Conservation (phyloP, 2,329 filamentous ascomycete genomes). For the Cladosporium velox region DNA sequence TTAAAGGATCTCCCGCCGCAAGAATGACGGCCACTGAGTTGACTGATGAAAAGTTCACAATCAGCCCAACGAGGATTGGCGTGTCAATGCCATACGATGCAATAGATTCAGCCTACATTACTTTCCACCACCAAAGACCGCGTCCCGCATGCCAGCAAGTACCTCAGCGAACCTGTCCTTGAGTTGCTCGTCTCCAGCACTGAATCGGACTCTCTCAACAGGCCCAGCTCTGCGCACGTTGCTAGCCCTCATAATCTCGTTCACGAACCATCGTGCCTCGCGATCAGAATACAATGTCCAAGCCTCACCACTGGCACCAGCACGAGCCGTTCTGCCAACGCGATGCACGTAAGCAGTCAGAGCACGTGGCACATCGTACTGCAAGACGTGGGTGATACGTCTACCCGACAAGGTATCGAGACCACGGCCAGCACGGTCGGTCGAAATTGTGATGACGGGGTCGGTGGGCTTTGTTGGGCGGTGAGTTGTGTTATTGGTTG, state of each 20-base stretch:
- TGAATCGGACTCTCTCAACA: conserved; percentile 43
- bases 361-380: conserved; percentile 87
- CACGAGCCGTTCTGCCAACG: conserved; percentile 86
- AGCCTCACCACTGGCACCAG: conserved; percentile 71
- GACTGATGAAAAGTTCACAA: neutral
- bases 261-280: conserved; percentile 91
- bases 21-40: too few species aligned
- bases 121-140: conserved; percentile 48
- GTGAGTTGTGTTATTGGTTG: conserved; percentile 63
- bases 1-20: too few species aligned
- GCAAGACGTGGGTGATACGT: conserved; percentile 79
- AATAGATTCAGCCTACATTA: neutral
- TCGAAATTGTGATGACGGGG: conserved; percentile 75
- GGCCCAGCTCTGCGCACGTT: conserved; percentile 52
- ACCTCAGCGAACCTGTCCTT: conserved; percentile 54
- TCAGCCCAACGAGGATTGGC: neutral
- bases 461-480: conserved; percentile 64
- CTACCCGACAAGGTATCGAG: conserved; percentile 62
- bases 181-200: conserved; percentile 23
- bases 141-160: conserved; percentile 62
- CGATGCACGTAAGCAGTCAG: conserved; percentile 86
- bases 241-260: conserved; percentile 66
- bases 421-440: conserved; percentile 89
- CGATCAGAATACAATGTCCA: conserved; percentile 83
- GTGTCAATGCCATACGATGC: neutral